Evolutionary conservation across 2,329 filamentous ascomycete genomes (phyloP).

Genomic region (Aspergillus sp.): DNA sequence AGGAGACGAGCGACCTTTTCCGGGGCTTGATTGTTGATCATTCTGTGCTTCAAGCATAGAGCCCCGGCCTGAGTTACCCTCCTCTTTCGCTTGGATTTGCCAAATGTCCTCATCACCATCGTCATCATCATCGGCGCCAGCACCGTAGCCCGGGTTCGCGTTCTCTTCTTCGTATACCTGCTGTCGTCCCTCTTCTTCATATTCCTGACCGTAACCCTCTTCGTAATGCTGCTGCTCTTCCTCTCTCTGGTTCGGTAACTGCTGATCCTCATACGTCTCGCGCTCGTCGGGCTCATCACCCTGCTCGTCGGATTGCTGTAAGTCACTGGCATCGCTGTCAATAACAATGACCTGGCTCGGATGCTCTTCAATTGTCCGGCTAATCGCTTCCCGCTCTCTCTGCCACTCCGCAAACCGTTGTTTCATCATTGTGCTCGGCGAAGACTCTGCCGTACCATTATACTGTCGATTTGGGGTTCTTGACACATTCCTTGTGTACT

Average conservation of each 20-base stretch:
- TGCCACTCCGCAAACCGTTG: constrained; percentile 49
- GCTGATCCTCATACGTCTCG: not conserved
- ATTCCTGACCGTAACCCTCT: not conserved
- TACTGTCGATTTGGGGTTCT: constrained; percentile 16
- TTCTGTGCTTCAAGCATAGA: constrained; percentile 23
- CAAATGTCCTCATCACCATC: constrained; percentile 52
- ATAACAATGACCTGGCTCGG: constrained; percentile 51
- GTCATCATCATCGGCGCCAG: constrained; percentile 21
- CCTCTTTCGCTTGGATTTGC: constrained; percentile 50
- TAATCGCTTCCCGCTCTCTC: constrained; percentile 49
- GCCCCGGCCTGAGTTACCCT: constrained; percentile 33
- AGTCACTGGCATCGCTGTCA: constrained; percentile 42
- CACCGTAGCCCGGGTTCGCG: not conserved
- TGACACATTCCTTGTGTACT: constrained; percentile 11
- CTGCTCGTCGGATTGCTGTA: constrained; percentile 9
- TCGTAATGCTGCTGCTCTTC: not conserved
- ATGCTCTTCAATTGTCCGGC: constrained; percentile 48
- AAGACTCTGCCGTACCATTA: constrained; percentile 8
- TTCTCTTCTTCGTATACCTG: constrained; percentile 4
- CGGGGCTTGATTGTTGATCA: constrained; percentile 36
- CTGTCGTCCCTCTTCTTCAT: not conserved
- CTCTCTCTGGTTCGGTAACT: not conserved
- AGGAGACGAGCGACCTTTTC: constrained; percentile 34
- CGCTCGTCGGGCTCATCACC: not conserved
- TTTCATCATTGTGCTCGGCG: constrained; percentile 30